phyloP scores from a whole-genome alignment of 2,329 filamentous ascomycete species.

The Ophiostoma populinum region DNA sequence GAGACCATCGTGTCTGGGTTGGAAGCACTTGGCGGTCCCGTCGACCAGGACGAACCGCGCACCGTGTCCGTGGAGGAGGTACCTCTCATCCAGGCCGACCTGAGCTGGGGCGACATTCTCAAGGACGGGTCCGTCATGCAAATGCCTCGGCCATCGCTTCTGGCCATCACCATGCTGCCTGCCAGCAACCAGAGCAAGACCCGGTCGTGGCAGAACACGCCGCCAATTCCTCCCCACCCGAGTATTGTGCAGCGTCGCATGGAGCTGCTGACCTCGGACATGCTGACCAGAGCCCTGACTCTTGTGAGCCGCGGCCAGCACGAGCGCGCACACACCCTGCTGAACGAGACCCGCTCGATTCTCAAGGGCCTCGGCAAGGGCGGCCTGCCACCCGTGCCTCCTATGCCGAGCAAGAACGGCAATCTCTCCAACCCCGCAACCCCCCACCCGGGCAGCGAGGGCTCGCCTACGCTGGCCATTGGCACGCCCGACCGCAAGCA shows the following conservation, averaged over 20 bases:
- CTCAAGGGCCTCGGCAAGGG: slow-evolving; percentile 93
- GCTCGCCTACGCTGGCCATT: slow-evolving; percentile 22
- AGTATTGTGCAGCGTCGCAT: slow-evolving; percentile 91
- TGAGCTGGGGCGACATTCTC: slow-evolving; percentile 84
- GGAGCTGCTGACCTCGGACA: slow-evolving; percentile 94
- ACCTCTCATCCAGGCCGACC: slow-evolving; percentile 83
- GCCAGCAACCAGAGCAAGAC: slow-evolving; percentile 44
- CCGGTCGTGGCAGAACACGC: slow-evolving; percentile 44
- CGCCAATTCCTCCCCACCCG: slow-evolving; percentile 87
- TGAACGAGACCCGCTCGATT: slow-evolving; percentile 87
- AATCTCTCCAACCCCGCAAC: slow-evolving; percentile 28
- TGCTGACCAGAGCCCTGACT: slow-evolving; percentile 83
- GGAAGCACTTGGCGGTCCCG: slow-evolving; percentile 75
- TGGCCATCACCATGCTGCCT: slow-evolving; percentile 92
- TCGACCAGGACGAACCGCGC: slow-evolving; percentile 74
- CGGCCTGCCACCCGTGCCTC: slow-evolving; percentile 75
- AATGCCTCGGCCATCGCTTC: slow-evolving; percentile 70
- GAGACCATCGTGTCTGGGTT: slow-evolving; percentile 91
- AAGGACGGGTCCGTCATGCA: slow-evolving; percentile 76
- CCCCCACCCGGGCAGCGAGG: slow-evolving; percentile 27
- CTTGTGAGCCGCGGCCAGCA: slow-evolving; percentile 83
- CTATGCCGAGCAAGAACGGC: slow-evolving; percentile 28
- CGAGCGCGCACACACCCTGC: slow-evolving; percentile 78
- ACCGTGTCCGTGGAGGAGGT: slow-evolving; percentile 82
- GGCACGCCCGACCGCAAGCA: slow-evolving; percentile 37